Evolutionary conservation across 306 rosid species (phyloP).

Genomic region (Quercus bicolor): DNA sequence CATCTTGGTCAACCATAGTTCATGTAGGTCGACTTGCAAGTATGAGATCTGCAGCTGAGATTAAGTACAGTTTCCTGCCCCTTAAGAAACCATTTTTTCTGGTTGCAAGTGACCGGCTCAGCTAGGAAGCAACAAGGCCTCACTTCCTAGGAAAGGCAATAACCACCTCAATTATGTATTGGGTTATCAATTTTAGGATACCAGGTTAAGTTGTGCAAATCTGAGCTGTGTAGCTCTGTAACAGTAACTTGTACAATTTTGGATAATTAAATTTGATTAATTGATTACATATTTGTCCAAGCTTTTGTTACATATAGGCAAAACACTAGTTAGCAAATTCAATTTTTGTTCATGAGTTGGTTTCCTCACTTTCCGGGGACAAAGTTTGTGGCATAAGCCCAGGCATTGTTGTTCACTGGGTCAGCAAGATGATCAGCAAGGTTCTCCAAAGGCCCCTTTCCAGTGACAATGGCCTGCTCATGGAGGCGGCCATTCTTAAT

Average conservation of each 20-base stretch:
- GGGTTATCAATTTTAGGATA: background rate
- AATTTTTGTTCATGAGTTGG: background rate
- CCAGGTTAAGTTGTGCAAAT: background rate
- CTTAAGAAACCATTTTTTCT: background rate
- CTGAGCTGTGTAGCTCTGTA: background rate
- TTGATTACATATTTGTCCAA: background rate
- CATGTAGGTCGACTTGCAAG: background rate
- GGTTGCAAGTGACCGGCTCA: background rate
- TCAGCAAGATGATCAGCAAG: conserved; percentile 41
- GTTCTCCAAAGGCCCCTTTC: conserved; percentile 42
- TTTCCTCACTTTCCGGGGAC: conserved; percentile 32
- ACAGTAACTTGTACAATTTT: background rate
- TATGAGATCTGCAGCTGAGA: background rate
- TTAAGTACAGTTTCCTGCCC: background rate
- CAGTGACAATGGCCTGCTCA: conserved; percentile 37
- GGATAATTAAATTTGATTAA: background rate
- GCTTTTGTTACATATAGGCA: background rate
- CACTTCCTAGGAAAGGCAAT: background rate
- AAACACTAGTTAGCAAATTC: background rate
- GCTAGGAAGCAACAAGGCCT: background rate
- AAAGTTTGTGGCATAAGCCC: conserved; percentile 35
- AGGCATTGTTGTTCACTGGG: conserved; percentile 33
- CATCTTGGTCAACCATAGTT: background rate
- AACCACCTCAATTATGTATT: background rate
- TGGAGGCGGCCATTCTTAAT: conserved; percentile 31